Conservation (phyloP, 116 monocot species). For the Phalaenopsis hybrid region DNA sequence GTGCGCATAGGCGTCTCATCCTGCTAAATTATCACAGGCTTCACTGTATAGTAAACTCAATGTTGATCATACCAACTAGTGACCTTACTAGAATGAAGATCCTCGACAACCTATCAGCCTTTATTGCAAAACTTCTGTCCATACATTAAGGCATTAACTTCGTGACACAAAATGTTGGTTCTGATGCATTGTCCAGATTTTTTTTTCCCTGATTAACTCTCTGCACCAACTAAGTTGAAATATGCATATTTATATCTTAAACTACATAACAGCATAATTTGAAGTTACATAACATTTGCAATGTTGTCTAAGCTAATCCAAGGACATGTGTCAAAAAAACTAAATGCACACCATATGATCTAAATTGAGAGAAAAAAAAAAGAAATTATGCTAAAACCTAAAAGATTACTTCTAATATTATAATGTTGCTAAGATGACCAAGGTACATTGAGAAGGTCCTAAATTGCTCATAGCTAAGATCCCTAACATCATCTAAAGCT, state of each 20-base stretch:
- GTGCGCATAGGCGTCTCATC: too few relatives aligned
- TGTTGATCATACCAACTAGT: too few relatives aligned
- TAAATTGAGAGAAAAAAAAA: too few relatives aligned
- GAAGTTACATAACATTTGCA: not conserved
- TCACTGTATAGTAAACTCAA: too few relatives aligned
- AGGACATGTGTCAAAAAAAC: too few relatives aligned
- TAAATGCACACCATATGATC: too few relatives aligned
- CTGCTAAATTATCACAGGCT: too few relatives aligned
- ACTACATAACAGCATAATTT: not conserved
- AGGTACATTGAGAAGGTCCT: too few relatives aligned
- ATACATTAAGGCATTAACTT: not conserved
- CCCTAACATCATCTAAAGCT: too few relatives aligned
- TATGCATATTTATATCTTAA: not conserved
- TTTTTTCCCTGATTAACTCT: not conserved
- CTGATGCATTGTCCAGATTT: not conserved
- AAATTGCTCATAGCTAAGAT: too few relatives aligned
- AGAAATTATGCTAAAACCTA: too few relatives aligned
- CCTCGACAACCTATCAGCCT: not conserved
- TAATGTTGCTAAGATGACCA: too few relatives aligned
- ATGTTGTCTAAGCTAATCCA: not conserved
- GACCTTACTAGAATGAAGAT: not conserved
- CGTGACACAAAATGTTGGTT: not conserved
- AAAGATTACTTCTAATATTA: not conserved
- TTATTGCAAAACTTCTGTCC: not conserved
- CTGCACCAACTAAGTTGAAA: not conserved